Evolutionary conservation across 805 yeast genomes (phyloP).

Genomic region (Hanseniaspora clermontiae): DNA sequence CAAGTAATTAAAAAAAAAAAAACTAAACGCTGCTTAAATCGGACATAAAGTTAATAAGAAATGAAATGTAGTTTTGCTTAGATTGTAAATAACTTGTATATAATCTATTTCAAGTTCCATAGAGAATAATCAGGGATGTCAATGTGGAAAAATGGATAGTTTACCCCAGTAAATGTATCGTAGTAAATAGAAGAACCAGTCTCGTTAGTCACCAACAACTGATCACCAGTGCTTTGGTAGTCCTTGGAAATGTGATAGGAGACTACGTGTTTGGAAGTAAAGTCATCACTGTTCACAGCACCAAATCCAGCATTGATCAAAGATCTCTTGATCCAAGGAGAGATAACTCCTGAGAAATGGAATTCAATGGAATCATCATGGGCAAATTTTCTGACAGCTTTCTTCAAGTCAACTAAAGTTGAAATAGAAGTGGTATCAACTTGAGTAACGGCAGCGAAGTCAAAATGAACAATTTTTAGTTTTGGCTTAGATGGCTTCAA

Average conservation of each 20-base stretch:
- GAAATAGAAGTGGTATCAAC: slow-evolving; percentile 74
- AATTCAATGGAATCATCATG: slow-evolving; percentile 67
- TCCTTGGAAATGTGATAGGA: slow-evolving; percentile 24
- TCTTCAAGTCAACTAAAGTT: slow-evolving; percentile 60
- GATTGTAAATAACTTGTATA: neutral
- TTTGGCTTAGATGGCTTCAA: slow-evolving; percentile 40
- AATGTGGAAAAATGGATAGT: slow-evolving; percentile 28
- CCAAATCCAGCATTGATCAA: slow-evolving; percentile 72
- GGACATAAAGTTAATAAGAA: neutral
- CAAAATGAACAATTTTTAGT: slow-evolving; percentile 62
- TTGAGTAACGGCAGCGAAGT: slow-evolving; percentile 63
- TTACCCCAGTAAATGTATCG: slow-evolving; percentile 24
- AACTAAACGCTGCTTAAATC: neutral
- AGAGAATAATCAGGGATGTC: slow-evolving; percentile 27
- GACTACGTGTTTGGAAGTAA: slow-evolving; percentile 25
- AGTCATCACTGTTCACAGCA: slow-evolving; percentile 32
- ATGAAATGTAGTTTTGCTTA: neutral
- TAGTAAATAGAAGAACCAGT: slow-evolving; percentile 15
- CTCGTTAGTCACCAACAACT: slow-evolving; percentile 1
- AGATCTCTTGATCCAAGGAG: slow-evolving; percentile 78
- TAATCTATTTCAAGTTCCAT: slow-evolving; percentile 20
- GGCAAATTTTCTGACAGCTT: slow-evolving; percentile 58
- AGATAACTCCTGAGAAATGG: slow-evolving; percentile 74
- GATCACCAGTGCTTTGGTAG: slow-evolving; percentile 15
- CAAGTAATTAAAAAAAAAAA: too few species aligned